A percentile compares a stretch with the other conserved stretches of the same genome.
These are phyloP conservation scores for Silene coronaria DNA, from an alignment of 179 eudicot genomes.

Conservation along the genomic window DNA sequence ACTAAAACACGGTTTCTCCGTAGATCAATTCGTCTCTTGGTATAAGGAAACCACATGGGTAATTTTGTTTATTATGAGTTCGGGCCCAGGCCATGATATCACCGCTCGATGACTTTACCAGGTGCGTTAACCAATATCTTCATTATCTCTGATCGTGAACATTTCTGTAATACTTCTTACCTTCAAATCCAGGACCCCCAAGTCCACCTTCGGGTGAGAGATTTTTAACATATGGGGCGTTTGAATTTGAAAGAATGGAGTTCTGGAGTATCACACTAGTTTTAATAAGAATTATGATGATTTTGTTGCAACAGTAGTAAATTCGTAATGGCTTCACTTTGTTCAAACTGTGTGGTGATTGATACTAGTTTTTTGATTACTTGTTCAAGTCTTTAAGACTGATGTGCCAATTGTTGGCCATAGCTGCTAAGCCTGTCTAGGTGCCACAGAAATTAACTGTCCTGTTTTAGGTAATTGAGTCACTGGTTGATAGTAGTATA, in stretches of 20 bases:
- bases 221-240: background rate
- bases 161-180: background rate
- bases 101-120: background rate
- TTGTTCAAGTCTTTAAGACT: background rate
- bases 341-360: background rate
- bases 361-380: background rate
- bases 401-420: background rate
- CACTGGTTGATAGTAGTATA: no score
- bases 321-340: constrained; percentile 1
- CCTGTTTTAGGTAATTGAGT: no score
- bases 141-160: background rate
- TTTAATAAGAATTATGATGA: background rate
- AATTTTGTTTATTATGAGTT: background rate
- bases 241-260: background rate
- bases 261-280: background rate
- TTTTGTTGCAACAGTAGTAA: background rate
- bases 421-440: no score
- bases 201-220: background rate
- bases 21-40: background rate
- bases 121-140: background rate
- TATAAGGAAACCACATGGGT: background rate
- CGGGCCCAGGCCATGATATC: no score
- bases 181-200: background rate
- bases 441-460: no score
- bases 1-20: background rate